phyloP scores from a whole-genome alignment of 2,329 filamentous ascomycete species.

The Pseudogymnoascus sp. region DNA sequence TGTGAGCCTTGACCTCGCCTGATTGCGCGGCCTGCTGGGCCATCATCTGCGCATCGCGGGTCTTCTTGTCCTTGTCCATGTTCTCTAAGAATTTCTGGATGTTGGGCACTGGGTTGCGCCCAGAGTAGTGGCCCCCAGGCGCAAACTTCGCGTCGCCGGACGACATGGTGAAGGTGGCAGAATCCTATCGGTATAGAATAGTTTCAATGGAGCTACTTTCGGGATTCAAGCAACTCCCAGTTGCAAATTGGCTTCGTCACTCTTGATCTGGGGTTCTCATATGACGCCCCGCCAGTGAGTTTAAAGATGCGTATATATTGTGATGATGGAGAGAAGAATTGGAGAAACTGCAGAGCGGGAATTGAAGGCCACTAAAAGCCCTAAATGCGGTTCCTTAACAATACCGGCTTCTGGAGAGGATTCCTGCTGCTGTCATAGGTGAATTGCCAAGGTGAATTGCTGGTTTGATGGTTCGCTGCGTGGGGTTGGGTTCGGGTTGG shows the following conservation, averaged over 20 bases:
- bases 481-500: neutral
- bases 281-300: neutral
- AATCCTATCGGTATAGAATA: neutral
- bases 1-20: conserved; percentile 37
- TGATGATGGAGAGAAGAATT: neutral
- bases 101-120: conserved; percentile 75
- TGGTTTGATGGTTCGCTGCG: neutral
- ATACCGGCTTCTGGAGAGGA: neutral
- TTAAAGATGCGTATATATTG: neutral
- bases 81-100: conserved; percentile 75
- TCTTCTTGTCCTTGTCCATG: conserved; percentile 70
- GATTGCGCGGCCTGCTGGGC: conserved; percentile 34
- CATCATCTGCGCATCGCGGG: conserved; percentile 66
- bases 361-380: neutral
- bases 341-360: neutral
- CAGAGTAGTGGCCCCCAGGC: conserved; percentile 69
- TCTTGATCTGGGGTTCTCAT: neutral
- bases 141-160: conserved; percentile 20
- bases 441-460: neutral
- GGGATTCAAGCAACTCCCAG: neutral
- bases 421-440: neutral
- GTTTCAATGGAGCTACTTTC: conserved; percentile 2
- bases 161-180: conserved; percentile 15
- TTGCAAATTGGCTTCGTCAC: neutral
- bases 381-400: neutral